Evolutionary conservation across 257 asterid species (phyloP).

Genomic region (Scutellaria galericulata): DNA sequence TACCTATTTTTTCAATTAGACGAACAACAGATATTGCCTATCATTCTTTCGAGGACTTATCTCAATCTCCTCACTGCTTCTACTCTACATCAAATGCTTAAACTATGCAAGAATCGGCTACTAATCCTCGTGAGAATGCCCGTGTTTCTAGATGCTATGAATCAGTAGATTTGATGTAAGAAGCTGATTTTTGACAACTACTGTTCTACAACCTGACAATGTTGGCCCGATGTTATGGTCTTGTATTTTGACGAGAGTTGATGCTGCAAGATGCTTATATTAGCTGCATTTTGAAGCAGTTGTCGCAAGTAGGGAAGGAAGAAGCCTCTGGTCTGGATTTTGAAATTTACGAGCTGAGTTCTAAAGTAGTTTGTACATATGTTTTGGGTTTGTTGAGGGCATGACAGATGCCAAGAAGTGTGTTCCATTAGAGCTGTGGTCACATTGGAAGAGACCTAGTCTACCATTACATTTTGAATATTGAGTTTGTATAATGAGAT

Average conservation of each 20-base stretch:
- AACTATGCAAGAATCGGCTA: constrained; percentile 10
- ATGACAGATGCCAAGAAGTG: constrained; percentile 24
- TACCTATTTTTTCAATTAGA: constrained; percentile 91
- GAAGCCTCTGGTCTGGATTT: constrained; percentile 29
- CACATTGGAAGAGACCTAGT: background rate
- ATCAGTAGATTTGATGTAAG: constrained; percentile 17
- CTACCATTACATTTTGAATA: background rate
- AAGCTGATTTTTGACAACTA: constrained; percentile 5
- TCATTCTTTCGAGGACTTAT: constrained; percentile 32
- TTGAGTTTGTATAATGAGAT: constrained; percentile 23
- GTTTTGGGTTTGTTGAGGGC: constrained; percentile 16
- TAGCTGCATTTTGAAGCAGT: background rate
- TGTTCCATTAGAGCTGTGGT: constrained; percentile 20
- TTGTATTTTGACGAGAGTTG: constrained; percentile 20
- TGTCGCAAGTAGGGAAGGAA: too few species aligned
- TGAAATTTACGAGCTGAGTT: constrained; percentile 18
- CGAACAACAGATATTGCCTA: background rate
- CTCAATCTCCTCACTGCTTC: background rate
- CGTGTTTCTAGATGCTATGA: constrained; percentile 15
- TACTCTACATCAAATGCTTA: background rate
- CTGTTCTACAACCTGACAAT: background rate
- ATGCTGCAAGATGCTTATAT: constrained; percentile 21
- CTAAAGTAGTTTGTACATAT: constrained; percentile 32
- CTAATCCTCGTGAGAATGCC: background rate
- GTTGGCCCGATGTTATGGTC: background rate